Conservation (phyloP, 2,329 filamentous ascomycete species). For the Sordariomycetes sp. region DNA sequence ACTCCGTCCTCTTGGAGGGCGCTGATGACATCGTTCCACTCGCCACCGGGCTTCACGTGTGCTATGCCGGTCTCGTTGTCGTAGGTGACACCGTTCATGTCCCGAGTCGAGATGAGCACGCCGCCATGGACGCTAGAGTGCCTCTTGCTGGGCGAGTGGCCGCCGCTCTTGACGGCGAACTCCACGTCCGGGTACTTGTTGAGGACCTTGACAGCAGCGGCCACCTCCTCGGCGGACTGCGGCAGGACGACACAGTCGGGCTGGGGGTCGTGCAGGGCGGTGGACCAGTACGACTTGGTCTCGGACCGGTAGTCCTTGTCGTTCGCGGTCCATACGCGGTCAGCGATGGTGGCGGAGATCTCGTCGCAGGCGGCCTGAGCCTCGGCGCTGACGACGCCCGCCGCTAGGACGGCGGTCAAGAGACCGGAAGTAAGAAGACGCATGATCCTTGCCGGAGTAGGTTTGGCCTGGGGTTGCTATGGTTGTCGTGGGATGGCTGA, state of each 20-base stretch:
- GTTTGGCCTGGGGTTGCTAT: too few species aligned
- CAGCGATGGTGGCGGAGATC: background rate
- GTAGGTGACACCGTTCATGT: conserved; percentile 21
- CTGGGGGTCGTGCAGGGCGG: conserved; percentile 14
- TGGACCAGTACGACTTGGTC: conserved; percentile 19
- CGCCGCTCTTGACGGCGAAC: conserved; percentile 25
- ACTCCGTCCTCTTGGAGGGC: conserved; percentile 19
- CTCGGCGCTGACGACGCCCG: background rate
- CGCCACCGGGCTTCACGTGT: conserved; percentile 24
- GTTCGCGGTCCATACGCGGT: background rate
- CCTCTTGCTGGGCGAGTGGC: conserved; percentile 24
- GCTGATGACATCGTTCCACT: conserved; percentile 26
- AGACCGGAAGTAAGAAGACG: too few species aligned
- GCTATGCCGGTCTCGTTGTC: conserved; percentile 19
- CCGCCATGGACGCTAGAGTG: conserved; percentile 22
- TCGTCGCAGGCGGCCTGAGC: conserved; percentile 7
- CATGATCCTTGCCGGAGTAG: too few species aligned
- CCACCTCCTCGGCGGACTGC: conserved; percentile 18
- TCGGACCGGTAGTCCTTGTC: conserved; percentile 1
- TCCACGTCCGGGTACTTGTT: conserved; percentile 16
- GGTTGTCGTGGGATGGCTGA: too few species aligned
- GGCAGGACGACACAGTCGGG: conserved; percentile 25
- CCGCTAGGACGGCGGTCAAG: too few species aligned
- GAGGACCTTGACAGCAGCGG: conserved; percentile 18
- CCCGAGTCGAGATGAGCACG: conserved; percentile 22